Percentiles rank a stretch among this genome's conserved stretches.
Evolutionary conservation across 2,329 filamentous ascomycete species (phyloP).

Genomic region (Fusarium verrucosum): DNA sequence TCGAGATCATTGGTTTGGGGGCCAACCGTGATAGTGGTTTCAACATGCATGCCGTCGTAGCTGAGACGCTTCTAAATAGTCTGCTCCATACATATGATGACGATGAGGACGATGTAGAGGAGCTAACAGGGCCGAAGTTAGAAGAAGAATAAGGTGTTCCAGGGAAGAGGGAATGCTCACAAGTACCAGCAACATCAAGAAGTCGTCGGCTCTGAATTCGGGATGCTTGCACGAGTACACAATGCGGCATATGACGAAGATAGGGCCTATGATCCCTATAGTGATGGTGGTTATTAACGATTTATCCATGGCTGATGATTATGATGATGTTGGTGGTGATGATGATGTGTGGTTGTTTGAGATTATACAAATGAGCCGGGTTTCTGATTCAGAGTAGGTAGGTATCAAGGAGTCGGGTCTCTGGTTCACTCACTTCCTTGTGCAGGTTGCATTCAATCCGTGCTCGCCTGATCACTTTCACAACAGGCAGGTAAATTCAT

Average conservation of each 20-base stretch:
- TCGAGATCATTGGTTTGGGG: slow-evolving; percentile 55
- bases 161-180: slow-evolving; percentile 50
- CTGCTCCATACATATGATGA: slow-evolving; percentile 55
- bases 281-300: not conserved
- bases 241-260: not conserved
- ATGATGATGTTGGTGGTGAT: not conserved
- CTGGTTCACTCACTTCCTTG: not conserved
- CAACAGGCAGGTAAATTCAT: no score
- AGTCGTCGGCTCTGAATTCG: slow-evolving; percentile 51
- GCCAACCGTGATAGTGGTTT: slow-evolving; percentile 54
- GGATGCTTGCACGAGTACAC: not conserved
- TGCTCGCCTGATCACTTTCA: no score
- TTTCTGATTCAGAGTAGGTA: no score
- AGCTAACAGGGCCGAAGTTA: slow-evolving; percentile 47
- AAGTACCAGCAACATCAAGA: slow-evolving; percentile 49
- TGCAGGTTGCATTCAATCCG: not conserved
- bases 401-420: no score
- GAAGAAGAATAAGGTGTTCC: slow-evolving; percentile 52
- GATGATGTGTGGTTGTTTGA: no score
- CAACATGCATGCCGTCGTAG: slow-evolving; percentile 63
- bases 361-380: no score
- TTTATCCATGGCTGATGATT: not conserved
- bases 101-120: slow-evolving; percentile 60
- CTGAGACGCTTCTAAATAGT: slow-evolving; percentile 57
- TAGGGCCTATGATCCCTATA: not conserved